Evolutionary conservation across 2,329 filamentous ascomycete species (phyloP).

Genomic region (Raffaelea arxii): DNA sequence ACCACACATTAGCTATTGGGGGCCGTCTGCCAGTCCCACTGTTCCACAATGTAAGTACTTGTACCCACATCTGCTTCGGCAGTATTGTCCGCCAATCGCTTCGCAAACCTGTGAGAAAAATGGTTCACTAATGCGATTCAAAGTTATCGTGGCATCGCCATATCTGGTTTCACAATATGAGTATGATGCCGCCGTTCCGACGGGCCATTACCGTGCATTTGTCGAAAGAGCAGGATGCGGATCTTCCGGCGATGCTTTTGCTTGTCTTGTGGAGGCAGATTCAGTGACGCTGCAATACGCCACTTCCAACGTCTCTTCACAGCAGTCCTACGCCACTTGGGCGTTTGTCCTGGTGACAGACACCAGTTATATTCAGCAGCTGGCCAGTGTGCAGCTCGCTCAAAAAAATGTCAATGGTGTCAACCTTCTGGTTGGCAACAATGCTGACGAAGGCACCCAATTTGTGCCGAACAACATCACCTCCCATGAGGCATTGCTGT

Average conservation of each 20-base stretch:
- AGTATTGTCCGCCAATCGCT: too few relatives aligned
- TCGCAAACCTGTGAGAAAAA: too few relatives aligned
- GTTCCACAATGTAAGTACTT: constrained; percentile 12
- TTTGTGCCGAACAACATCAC: constrained; percentile 35
- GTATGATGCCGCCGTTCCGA: constrained; percentile 34
- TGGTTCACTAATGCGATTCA: too few relatives aligned
- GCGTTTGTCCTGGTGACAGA: constrained; percentile 26
- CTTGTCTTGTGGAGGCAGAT: constrained; percentile 19
- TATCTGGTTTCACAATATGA: constrained; percentile 38
- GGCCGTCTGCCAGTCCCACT: constrained; percentile 16
- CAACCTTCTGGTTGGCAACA: constrained; percentile 22
- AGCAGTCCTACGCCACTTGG: constrained; percentile 15
- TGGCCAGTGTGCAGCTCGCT: constrained; percentile 20
- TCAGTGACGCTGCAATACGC: constrained; percentile 17
- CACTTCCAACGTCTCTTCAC: constrained; percentile 13
- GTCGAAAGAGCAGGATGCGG: constrained; percentile 30
- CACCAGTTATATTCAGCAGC: constrained; percentile 19
- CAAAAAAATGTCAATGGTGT: constrained; percentile 20
- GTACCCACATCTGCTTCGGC: too few relatives aligned
- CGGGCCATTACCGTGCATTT: constrained; percentile 35
- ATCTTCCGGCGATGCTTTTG: constrained; percentile 14
- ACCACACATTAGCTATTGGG: constrained; percentile 26
- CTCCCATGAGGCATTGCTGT: constrained; percentile 26
- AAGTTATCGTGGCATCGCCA: constrained; percentile 18
- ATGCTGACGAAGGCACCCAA: constrained; percentile 37